A percentile compares a stretch with the other conserved stretches of the same genome.
Evolutionary conservation across 2,329 filamentous ascomycete genomes (phyloP).

Genomic region (Cercospora citrullina): DNA sequence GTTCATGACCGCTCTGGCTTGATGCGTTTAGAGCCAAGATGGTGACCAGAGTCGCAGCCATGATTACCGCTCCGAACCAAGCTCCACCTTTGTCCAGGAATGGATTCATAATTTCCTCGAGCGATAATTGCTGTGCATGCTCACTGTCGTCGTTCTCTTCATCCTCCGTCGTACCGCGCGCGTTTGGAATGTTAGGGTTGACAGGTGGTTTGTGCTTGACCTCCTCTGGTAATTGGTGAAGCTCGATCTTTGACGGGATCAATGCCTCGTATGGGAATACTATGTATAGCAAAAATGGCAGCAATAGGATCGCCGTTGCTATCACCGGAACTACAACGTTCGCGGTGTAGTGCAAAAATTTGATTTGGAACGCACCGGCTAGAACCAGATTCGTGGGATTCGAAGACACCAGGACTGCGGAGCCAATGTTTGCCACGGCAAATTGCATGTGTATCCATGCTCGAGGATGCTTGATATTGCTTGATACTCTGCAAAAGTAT

Average conservation of each 20-base stretch:
- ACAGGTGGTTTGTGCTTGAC: constrained; percentile 58
- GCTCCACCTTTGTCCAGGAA: constrained; percentile 69
- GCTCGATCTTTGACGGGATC: constrained; percentile 65
- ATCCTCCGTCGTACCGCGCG: constrained; percentile 57
- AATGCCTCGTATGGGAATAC: constrained; percentile 65
- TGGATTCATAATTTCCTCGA: constrained; percentile 75
- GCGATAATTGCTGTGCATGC: constrained; percentile 57
- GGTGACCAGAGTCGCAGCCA: constrained; percentile 66
- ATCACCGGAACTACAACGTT: constrained; percentile 74
- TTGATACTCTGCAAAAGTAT: constrained; percentile 74
- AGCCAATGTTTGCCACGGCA: constrained; percentile 70
- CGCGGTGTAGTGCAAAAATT: constrained; percentile 72
- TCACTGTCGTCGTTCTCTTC: constrained; percentile 48
- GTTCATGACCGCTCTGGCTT: constrained; percentile 50
- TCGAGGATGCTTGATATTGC: constrained; percentile 68
- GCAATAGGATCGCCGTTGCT: constrained; percentile 66
- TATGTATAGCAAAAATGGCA: constrained; percentile 69
- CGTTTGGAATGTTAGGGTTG: constrained; percentile 71
- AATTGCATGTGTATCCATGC: constrained; percentile 76
- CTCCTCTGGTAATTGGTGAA: constrained; percentile 65
- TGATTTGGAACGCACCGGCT: constrained; percentile 70
- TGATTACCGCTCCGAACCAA: constrained; percentile 63
- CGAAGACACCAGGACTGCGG: constrained; percentile 73
- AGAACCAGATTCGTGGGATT: constrained; percentile 76
- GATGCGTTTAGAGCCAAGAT: constrained; percentile 66